phyloP scores from a whole-genome alignment of 352 stramenopile species.

The Phytophthora tentaculata region DNA sequence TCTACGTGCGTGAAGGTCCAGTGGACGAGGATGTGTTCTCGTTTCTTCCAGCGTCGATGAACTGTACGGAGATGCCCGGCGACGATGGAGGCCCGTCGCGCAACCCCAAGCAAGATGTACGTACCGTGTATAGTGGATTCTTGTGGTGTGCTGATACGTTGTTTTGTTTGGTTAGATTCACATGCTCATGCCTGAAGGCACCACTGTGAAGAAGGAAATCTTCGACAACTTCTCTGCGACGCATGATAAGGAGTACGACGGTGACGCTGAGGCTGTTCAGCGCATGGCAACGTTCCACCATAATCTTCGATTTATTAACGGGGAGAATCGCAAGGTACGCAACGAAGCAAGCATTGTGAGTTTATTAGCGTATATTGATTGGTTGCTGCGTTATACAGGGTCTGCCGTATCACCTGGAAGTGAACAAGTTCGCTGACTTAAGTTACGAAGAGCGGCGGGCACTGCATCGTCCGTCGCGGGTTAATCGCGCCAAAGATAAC shows the following conservation, averaged over 20 bases:
- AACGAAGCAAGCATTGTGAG: not conserved
- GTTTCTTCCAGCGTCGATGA: constrained; percentile 77
- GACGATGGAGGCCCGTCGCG: constrained; percentile 56
- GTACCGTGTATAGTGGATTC: too few species aligned
- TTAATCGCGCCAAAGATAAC: constrained; percentile 72
- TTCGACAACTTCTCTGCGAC: constrained; percentile 73
- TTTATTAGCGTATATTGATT: not conserved
- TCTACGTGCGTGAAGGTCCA: constrained; percentile 80
- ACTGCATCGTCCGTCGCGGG: constrained; percentile 46
- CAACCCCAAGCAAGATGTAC: constrained; percentile 72
- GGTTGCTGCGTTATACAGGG: constrained; percentile 42
- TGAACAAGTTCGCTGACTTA: constrained; percentile 88
- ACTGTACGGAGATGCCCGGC: constrained; percentile 72
- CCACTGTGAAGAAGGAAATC: constrained; percentile 52
- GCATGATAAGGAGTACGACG: constrained; percentile 69
- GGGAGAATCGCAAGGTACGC: constrained; percentile 79
- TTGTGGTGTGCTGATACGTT: too few species aligned
- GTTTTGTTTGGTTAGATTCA: constrained; percentile 61
- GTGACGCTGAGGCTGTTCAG: constrained; percentile 50
- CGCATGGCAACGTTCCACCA: constrained; percentile 79
- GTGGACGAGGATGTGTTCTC: constrained; percentile 72
- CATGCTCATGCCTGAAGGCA: constrained; percentile 81
- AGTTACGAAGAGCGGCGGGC: constrained; percentile 69
- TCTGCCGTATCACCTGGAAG: constrained; percentile 72
- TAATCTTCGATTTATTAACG: constrained; percentile 87